phyloP scores from a whole-genome alignment of 805 yeast genomes.

The Phaffomyces opuntiae region DNA sequence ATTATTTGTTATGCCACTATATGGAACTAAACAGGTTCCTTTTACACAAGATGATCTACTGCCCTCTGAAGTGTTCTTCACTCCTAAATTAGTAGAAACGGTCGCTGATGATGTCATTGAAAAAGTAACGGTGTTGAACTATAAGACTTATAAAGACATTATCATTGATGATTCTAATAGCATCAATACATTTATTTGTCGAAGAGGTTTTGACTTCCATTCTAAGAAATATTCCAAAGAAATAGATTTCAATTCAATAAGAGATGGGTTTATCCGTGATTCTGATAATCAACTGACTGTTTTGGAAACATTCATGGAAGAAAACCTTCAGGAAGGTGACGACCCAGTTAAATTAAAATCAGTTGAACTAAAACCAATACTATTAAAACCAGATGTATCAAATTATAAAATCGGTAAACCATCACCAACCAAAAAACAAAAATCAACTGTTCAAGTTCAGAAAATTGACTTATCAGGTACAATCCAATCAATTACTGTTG shows the following conservation, averaged over 20 bases:
- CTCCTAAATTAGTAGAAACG: conserved; percentile 42
- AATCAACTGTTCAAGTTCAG: no score
- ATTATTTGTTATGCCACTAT: conserved; percentile 30
- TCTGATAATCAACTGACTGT: conserved; percentile 21
- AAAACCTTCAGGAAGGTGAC: neutral
- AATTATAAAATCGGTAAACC: neutral
- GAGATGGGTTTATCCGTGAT: conserved; percentile 15
- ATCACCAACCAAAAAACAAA: neutral
- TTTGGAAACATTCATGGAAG: conserved; percentile 16
- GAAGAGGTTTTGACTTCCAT: conserved; percentile 29
- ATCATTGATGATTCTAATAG: conserved; percentile 30
- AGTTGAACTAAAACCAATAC: neutral
- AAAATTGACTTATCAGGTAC: no score
- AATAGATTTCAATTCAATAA: conserved; percentile 19
- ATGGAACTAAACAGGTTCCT: no score
- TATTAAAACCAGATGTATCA: neutral
- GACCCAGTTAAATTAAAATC: neutral
- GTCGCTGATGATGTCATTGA: conserved; percentile 35
- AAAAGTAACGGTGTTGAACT: conserved; percentile 38
- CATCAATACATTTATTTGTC: conserved; percentile 25
- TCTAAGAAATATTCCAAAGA: conserved; percentile 19
- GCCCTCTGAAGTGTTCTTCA: conserved; percentile 45
- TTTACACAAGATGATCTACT: conserved; percentile 20
- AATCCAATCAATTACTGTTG: no score
- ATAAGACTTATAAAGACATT: conserved; percentile 27